phyloP scores from a whole-genome alignment of 441 rosid genomes.

The Oxalis stricta region DNA sequence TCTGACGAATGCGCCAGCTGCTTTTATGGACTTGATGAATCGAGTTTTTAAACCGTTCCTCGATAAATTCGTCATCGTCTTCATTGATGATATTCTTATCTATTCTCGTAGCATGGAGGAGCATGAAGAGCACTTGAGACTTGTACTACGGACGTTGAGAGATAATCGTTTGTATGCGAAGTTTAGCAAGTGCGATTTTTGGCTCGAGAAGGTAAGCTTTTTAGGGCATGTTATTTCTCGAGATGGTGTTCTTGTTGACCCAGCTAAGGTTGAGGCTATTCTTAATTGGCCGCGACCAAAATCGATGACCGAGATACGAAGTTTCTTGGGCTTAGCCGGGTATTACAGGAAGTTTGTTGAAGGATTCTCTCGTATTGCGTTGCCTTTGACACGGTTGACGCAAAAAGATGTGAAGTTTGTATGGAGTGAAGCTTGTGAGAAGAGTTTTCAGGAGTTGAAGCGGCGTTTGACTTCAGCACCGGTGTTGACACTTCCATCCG shows the following conservation, averaged over 20 bases:
- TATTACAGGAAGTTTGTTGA: too few species aligned
- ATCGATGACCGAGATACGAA: too few species aligned
- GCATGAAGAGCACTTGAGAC: background rate
- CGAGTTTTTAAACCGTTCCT: background rate
- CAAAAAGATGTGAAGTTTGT: background rate
- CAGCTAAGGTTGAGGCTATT: background rate
- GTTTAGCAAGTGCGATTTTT: too few species aligned
- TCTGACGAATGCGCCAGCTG: background rate
- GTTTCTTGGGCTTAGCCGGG: background rate
- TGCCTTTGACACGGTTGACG: background rate
- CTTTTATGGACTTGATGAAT: background rate
- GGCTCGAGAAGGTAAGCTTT: background rate
- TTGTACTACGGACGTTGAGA: background rate
- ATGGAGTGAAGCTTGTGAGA: background rate
- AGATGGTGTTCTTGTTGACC: background rate
- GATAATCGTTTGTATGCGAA: background rate
- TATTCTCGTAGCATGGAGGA: background rate
- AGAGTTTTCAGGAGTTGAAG: background rate
- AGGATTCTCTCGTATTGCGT: background rate
- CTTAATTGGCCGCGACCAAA: too few species aligned
- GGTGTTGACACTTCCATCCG: too few species aligned
- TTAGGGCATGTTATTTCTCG: background rate
- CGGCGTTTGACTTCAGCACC: accelerated
- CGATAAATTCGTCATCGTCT: background rate
- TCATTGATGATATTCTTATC: background rate